Evolutionary conservation across 2,329 filamentous ascomycete species (phyloP).

Genomic region (Trichophyton verrucosum): DNA sequence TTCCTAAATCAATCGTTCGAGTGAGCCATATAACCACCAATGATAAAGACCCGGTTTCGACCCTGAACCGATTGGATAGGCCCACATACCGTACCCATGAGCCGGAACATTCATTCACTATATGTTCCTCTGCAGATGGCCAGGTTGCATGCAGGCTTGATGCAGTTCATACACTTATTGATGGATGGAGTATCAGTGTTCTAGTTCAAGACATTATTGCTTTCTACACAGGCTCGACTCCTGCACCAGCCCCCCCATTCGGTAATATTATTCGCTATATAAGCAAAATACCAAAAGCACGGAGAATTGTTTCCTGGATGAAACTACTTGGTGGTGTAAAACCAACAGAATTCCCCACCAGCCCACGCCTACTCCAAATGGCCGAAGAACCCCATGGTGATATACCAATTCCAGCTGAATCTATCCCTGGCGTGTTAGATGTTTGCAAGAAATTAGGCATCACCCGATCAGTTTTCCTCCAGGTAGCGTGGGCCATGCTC

Average conservation of each 20-base stretch:
- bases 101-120: conserved; percentile 21
- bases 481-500: conserved; percentile 42
- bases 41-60: neutral
- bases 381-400: conserved; percentile 1
- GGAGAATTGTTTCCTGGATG: conserved; percentile 26
- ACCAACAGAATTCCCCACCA: conserved; percentile 30
- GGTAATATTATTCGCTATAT: conserved; percentile 28
- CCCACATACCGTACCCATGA: neutral
- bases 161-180: conserved; percentile 34
- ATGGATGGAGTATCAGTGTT: conserved; percentile 33
- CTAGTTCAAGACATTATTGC: conserved; percentile 28
- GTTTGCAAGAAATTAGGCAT: conserved; percentile 11
- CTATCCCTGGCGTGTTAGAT: neutral
- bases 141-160: conserved; percentile 27
- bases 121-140: conserved; percentile 23
- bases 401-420: conserved; percentile 4
- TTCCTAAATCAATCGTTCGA: neutral
- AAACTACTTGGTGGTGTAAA: conserved; percentile 28
- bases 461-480: conserved; percentile 40
- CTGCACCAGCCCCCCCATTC: conserved; percentile 22
- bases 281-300: conserved; percentile 16
- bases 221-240: conserved; percentile 24
- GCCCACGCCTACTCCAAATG: conserved; percentile 28
- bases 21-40: neutral
- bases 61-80: neutral